Percentiles rank a stretch among this genome's conserved stretches.
Conservation (phyloP, 2,329 filamentous ascomycete genomes). For the Monilinia aucupariae region DNA sequence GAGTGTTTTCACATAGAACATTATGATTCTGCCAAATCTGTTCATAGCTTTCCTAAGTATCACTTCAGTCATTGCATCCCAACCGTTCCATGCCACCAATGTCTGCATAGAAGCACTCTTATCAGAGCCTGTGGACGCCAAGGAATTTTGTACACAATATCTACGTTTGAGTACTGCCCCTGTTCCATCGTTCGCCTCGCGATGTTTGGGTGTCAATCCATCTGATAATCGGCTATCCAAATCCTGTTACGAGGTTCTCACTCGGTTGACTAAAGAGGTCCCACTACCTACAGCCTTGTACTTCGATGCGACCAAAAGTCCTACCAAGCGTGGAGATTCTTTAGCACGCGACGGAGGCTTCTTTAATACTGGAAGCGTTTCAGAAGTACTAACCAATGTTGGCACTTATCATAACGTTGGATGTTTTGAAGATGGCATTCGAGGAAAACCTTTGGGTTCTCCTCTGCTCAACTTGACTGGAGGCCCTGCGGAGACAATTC, state of each 20-base stretch:
- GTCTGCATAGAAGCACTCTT: background rate
- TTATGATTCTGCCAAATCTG: background rate
- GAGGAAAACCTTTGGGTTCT: background rate
- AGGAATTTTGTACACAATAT: background rate
- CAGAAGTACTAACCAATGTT: background rate
- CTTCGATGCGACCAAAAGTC: background rate
- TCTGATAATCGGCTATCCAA: background rate
- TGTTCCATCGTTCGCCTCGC: background rate
- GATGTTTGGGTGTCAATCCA: background rate
- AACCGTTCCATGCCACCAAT: background rate
- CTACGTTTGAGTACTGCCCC: background rate
- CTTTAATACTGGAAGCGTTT: conserved; percentile 2
- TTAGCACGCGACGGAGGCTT: background rate
- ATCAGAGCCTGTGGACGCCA: background rate
- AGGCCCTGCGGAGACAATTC: background rate
- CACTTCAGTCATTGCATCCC: background rate
- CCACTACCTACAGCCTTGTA: background rate
- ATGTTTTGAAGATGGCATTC: conserved; percentile 4
- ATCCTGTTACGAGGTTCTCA: background rate
- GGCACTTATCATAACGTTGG: background rate
- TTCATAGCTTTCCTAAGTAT: background rate
- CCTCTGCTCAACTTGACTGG: background rate
- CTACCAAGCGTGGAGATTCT: background rate
- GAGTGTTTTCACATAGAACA: background rate
- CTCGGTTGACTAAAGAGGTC: background rate